Percentiles rank a stretch among this genome's conserved stretches.
Evolutionary conservation across 2,329 filamentous ascomycete species (phyloP).

Genomic region (Trichoderma sp.): DNA sequence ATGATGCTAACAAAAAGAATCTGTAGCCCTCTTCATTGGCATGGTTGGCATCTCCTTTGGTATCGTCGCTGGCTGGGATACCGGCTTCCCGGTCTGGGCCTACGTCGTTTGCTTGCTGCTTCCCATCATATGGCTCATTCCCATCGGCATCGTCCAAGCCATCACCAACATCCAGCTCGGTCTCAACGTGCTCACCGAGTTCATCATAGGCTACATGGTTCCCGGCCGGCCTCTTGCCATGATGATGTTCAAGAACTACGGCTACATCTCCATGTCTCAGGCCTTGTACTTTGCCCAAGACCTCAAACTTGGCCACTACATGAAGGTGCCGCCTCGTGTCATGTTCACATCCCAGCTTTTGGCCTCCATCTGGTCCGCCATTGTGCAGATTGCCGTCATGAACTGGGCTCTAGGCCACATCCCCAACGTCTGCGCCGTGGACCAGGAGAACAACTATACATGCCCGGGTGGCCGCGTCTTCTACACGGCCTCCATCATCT

Average conservation of each 20-base stretch:
- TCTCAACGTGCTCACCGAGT: slow-evolving; percentile 70
- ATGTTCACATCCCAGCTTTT: slow-evolving; percentile 60
- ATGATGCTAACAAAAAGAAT: slow-evolving; percentile 6
- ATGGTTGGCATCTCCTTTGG: slow-evolving; percentile 55
- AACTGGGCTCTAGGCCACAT: slow-evolving; percentile 65
- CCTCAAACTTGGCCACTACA: slow-evolving; percentile 67
- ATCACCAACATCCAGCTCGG: slow-evolving; percentile 62
- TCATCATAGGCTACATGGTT: slow-evolving; percentile 69
- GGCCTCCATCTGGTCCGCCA: slow-evolving; percentile 58
- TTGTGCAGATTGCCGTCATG: slow-evolving; percentile 62
- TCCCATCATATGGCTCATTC: slow-evolving; percentile 57
- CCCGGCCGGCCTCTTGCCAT: slow-evolving; percentile 67
- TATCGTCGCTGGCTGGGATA: slow-evolving; percentile 54
- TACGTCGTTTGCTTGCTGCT: slow-evolving; percentile 56
- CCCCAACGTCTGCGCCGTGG: slow-evolving; percentile 54
- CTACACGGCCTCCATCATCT: slow-evolving; percentile 68
- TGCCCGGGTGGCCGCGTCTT: slow-evolving; percentile 54
- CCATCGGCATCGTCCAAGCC: slow-evolving; percentile 59
- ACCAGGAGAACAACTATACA: slow-evolving; percentile 55
- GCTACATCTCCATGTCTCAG: slow-evolving; percentile 65
- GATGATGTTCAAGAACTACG: slow-evolving; percentile 77
- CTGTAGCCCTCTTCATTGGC: slow-evolving; percentile 43
- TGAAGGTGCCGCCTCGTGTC: slow-evolving; percentile 60
- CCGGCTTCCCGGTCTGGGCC: slow-evolving; percentile 56
- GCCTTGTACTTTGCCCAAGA: slow-evolving; percentile 64